Evolutionary conservation across 345 rosid species (phyloP), one percentile per base, ranked within the genome.

Genomic region (Camelina sativa): DNA sequence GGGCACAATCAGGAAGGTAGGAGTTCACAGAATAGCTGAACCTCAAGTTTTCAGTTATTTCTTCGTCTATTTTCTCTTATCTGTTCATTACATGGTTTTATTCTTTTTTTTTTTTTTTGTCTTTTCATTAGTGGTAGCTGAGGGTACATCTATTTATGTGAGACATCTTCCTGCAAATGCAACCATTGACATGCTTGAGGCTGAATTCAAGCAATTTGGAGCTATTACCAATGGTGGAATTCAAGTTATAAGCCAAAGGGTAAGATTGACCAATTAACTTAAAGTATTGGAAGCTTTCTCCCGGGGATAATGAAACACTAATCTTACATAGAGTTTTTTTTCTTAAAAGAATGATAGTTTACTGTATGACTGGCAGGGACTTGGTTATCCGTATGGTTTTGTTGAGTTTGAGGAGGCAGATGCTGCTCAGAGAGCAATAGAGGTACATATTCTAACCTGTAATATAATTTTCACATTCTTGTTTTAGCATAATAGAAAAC

Each of bases 151-250:
- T 32, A 78, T 94, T 60, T 86, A 94, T 67, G 84, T 94, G 38
- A 94, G 81, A 83, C 93, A 91, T 65, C 88, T 94, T 43, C 97
- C 97, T 35, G 22, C 70, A 63, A 87, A 76, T 79, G 91, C 90
- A 11, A 85, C 85, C 16, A 76, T 75, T 84, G 61, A 75, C 52
- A 76, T 86, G 80, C 76, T 94, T 74, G 96, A 91, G 81, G 72
- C 76, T 47, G 97, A 86, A 71, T 94, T 91, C 73, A 94, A 79
- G 81, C 85, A 82, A 79, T 94, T 94, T 85, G 98, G 98, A 73
- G 72, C 83, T 38, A 90, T 94, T 30, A 83, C 76, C 79, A 46
- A 66, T 81, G 86, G 79, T 58, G 98, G 98, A 46, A 25, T 76
- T 69, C 75, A 76, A 69, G 65, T 76, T 25, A 8, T 76, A 16